Conservation (phyloP, 257 asterid genomes). For the Catharanthus roseus region DNA sequence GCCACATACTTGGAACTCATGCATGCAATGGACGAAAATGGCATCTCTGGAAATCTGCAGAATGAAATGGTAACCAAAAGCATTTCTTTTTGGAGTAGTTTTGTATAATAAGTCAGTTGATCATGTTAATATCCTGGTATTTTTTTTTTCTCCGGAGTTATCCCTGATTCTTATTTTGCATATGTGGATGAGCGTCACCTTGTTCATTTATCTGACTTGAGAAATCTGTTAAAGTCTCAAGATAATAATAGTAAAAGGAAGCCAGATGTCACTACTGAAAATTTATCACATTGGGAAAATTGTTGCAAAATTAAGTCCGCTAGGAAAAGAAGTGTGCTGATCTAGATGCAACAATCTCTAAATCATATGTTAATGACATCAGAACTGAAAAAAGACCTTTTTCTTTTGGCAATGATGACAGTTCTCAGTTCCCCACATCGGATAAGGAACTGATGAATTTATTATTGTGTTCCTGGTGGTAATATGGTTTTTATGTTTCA, state of each 20-base stretch:
- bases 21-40: conserved; percentile 82
- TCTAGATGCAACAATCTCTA: neutral
- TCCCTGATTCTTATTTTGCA: neutral
- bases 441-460: neutral
- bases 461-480: neutral
- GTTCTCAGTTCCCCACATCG: neutral
- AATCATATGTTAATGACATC: neutral
- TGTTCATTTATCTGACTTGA: neutral
- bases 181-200: neutral
- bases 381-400: neutral
- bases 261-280: neutral
- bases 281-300: neutral
- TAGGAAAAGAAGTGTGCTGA: neutral
- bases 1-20: conserved; percentile 88
- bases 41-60: conserved; percentile 87
- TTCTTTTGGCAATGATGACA: neutral
- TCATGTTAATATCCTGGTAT: neutral
- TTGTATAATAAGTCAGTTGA: neutral
- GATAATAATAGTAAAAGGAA: neutral
- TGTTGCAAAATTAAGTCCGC: neutral
- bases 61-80: conserved; percentile 79
- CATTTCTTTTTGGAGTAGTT: conserved; percentile 18
- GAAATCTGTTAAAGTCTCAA: neutral
- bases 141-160: neutral
- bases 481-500: neutral